These are phyloP conservation scores for Capsella bursapastoris DNA, from an alignment of 345 rosid genomes.

Conservation along the genomic window DNA sequence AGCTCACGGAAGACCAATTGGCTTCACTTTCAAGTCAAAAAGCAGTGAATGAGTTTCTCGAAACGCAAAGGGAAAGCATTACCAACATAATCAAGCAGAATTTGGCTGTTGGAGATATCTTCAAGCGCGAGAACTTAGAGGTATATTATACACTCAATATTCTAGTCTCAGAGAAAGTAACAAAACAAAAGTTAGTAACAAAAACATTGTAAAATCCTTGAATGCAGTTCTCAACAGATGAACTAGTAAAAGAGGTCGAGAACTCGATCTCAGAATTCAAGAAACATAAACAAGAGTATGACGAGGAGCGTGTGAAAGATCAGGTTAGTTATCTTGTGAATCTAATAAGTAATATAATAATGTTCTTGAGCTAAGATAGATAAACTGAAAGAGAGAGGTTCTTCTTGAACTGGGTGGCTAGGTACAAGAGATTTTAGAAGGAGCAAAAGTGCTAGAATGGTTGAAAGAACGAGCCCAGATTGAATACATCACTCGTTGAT, in stretches of 20 bases:
- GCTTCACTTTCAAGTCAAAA: conserved; percentile 81
- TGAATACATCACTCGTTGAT: conserved; percentile 65
- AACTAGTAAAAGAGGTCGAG: conserved; percentile 80
- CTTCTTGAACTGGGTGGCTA: conserved; percentile 38
- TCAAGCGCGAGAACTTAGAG: conserved; percentile 78
- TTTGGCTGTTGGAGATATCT: conserved; percentile 77
- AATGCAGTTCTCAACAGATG: conserved; percentile 76
- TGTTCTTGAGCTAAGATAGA: conserved; percentile 18
- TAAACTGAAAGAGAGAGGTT: conserved; percentile 4
- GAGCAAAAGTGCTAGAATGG: conserved; percentile 98
- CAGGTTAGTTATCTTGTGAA: conserved; percentile 59
- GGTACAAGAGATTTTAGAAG: conserved; percentile 94
- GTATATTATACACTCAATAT: conserved; percentile 42
- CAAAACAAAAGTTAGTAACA: conserved; percentile 2
- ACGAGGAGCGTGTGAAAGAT: conserved; percentile 75
- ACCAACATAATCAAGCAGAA: conserved; percentile 68
- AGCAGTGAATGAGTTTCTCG: conserved; percentile 79
- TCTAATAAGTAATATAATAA: background rate
- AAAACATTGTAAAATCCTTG: conserved; percentile 21
- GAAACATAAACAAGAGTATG: conserved; percentile 76
- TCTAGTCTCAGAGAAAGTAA: conserved; percentile 13
- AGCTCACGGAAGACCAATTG: conserved; percentile 73
- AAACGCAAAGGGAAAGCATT: conserved; percentile 70
- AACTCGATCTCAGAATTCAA: conserved; percentile 78
- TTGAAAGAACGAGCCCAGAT: conserved; percentile 76